A percentile compares a stretch with the other conserved stretches of the same genome.
phyloP scores from a whole-genome alignment of 495 filamentous ascomycete species.

The Penicillium bovifimosum region DNA sequence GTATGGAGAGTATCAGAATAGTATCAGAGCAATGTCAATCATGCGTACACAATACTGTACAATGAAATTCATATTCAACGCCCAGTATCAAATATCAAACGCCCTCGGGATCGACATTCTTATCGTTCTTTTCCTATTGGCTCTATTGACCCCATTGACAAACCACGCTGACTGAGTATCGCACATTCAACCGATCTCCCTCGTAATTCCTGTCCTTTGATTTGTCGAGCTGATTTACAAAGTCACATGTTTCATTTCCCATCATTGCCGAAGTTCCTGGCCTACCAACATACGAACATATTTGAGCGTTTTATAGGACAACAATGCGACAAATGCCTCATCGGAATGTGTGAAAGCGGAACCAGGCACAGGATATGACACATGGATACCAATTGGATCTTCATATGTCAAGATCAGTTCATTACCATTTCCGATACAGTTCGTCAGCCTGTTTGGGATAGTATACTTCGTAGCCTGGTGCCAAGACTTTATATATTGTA shows the following conservation, averaged over 20 bases:
- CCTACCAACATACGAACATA: background rate
- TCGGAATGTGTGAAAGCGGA: slow-evolving; percentile 12
- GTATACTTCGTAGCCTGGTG: no score
- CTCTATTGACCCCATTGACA: slow-evolving; percentile 22
- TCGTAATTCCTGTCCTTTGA: slow-evolving; percentile 2
- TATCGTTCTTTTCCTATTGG: slow-evolving; percentile 34
- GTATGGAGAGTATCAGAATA: background rate
- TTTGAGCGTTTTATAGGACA: slow-evolving; percentile 1
- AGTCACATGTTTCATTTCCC: background rate
- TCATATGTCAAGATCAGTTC: background rate
- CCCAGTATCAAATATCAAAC: background rate
- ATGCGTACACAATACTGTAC: no score
- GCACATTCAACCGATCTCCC: slow-evolving; percentile 3
- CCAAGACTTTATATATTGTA: slow-evolving; percentile 8
- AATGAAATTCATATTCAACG: background rate
- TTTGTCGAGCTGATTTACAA: background rate
- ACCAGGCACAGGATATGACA: background rate
- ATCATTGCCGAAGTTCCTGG: slow-evolving; percentile 1
- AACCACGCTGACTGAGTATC: slow-evolving; percentile 32
- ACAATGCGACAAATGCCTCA: slow-evolving; percentile 19
- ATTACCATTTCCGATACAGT: background rate
- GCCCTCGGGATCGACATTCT: slow-evolving; percentile 23
- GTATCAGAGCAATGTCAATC: background rate
- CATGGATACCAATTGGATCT: background rate
- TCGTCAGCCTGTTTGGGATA: background rate